Evolutionary conservation across 2,329 filamentous ascomycete species (phyloP), one percentile per base, ranked within the genome.

Genomic region (Fusarium pseudocircinatum): DNA sequence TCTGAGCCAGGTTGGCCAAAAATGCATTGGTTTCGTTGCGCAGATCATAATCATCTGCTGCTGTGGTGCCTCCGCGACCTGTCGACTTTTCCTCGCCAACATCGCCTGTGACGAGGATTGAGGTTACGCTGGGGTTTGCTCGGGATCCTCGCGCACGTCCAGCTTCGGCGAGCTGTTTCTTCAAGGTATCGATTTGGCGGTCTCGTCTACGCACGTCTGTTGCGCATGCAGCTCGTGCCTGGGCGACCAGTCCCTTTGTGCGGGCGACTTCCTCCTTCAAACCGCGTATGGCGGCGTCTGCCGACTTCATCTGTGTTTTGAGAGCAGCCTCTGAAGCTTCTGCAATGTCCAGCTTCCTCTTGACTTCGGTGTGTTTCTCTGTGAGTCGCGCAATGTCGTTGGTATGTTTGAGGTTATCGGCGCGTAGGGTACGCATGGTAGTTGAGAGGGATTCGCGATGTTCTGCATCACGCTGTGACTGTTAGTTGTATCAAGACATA

Each of bases 131-230:
- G 13, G 88, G 83, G 70, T 85, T 89, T 70, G 85, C 87, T 50
- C 84, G 85, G 49, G 86, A 86, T 44, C 90, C 89, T 77, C 87
- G 87, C 74, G 88, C 90, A 72, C 90, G 88, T 52, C 87, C 90
- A 78, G 89, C 88, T 60, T 96, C 94, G 7, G 90, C 88, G 70
- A 98, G 87, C 79, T 97, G 94, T 75, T 92, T 93, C 85, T 98
- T 98, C 72, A 99, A 86, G 44, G 91, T 91, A 72, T 97, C 93
- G 73, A 98, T 92, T 82, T 97, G 94, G 49, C 94, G 87, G 79
- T 99, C 96, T 46, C 96, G 91, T 79, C 97, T 96, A 69, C 96
- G 91, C 50, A 98, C 90, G 79, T 99, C 96, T 74, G 94, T 97
- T 56, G 94, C 92, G 82, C 95, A 98, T 72, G 95, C 92, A 12